Conservation (phyloP, 805 yeast genomes). For the Wickerhamomyces ciferrii region DNA sequence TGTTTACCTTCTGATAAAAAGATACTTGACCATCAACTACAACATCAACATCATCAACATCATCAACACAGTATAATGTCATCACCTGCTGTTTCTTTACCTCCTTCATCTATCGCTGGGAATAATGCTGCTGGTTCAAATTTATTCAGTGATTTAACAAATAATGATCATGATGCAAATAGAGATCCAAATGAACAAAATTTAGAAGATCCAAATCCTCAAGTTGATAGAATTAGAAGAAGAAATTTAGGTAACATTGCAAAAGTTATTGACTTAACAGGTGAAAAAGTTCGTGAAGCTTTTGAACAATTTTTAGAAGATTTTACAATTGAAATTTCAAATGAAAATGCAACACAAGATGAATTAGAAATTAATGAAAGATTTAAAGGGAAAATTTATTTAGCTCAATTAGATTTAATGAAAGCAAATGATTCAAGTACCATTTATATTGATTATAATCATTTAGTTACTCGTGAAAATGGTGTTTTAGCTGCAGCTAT, state of each 20-base stretch:
- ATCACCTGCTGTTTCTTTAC: conserved; percentile 13
- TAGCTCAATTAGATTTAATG: conserved; percentile 80
- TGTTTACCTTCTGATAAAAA: too few species aligned
- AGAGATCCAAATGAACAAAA: not conserved
- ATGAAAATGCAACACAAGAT: conserved; percentile 22
- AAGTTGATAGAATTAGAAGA: conserved; percentile 35
- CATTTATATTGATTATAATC: conserved; percentile 80
- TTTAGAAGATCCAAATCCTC: conserved; percentile 7
- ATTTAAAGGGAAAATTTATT: conserved; percentile 55
- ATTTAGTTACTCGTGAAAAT: conserved; percentile 67
- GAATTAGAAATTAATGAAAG: conserved; percentile 28
- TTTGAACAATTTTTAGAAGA: conserved; percentile 81
- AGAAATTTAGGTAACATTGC: conserved; percentile 67
- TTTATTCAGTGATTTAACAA: conserved; percentile 14
- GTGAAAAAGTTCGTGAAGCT: conserved; percentile 88
- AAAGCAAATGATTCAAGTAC: conserved; percentile 70
- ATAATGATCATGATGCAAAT: conserved; percentile 1
- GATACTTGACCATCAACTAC: not conserved
- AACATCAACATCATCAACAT: not conserved
- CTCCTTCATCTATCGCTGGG: conserved; percentile 18
- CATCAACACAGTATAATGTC: conserved; percentile 7
- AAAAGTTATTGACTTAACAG: conserved; percentile 85
- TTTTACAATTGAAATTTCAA: conserved; percentile 38
- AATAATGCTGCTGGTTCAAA: conserved; percentile 9
- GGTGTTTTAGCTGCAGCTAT: conserved; percentile 89